Evolutionary conservation across 495 filamentous ascomycete species (phyloP), one percentile per base, ranked within the genome.

Genomic region (Penicillium crystallinum): DNA sequence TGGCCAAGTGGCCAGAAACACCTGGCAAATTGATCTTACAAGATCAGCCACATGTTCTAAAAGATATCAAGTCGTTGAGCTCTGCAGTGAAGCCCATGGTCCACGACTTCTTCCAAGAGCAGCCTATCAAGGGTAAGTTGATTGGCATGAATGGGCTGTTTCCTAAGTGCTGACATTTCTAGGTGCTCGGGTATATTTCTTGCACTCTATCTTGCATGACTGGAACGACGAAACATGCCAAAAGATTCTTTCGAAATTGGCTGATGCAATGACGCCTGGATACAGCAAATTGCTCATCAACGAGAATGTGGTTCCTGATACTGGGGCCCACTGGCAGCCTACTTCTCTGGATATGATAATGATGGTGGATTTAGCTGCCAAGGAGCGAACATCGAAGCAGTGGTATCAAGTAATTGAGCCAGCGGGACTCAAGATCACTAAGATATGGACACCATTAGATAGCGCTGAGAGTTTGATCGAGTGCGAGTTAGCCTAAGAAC

Each of bases 61-160:
- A 51, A 14, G 43, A 48, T 6, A 47, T 46, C 22, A 40, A 57
- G 33, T 44, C 30, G 25, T 35, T 56, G 37, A 40, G 43, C n/a
- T 12, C 34, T n/a, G 60, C 69, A 1, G 69, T 81, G 15, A 55
- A 67, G 2, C 73, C 71, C 27, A 59, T 67, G 52, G 58, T 54
- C n/a, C 71, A 81, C 34, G 71, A 80, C 35, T 75, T 82, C 44
- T 77, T 79, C 59, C 59, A 65, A 12, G 49, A 59, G 7, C 77
- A 82, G 59, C 66, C 72, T 2, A 56, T 76, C 14, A 58, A 65
- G 25, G 65, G 70, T 83, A 78, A 42, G 69, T 75, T 22, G 57
- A 71, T 30, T 59, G 66, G 3, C 52, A 66, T 37, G 70, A 74
- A 25, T 55, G 75, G 2, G 8, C 7, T 4, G 12, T 18, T 11